Evolutionary conservation across 352 stramenopile species (phyloP), one percentile per base, ranked within the genome.

Genomic region (Phytophthora podocarpi): DNA sequence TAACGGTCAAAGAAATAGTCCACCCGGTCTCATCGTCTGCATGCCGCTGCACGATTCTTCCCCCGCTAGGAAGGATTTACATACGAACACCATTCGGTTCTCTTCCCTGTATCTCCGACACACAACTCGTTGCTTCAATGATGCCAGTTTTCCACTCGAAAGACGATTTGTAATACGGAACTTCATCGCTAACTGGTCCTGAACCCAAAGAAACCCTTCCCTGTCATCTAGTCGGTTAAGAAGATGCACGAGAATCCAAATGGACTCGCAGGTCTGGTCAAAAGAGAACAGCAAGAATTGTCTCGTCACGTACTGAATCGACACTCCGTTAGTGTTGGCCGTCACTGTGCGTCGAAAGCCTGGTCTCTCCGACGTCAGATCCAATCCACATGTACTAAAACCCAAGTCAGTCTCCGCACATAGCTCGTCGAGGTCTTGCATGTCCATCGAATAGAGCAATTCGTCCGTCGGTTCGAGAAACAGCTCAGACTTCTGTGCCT

Each of bases 181-280:
- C 30, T 35, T 35, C 30, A 35, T 35, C 9, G 30, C 30, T 35
- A 35, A 13, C 30, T 2, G 4, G 30, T 54, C 30, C 8, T 54
- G n/a, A 15, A 42, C 21, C 2, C 46, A 30, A 11, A 12, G 11
- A 15, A 34, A 54, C 2, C 32, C 31, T 28, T 54, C 20, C 34
- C 46, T 9, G 20, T 42, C 32, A n/a, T 54, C 46, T 52, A 42
- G 46, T 23, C 46, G 46, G 20, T 54, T 40, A 3, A 54, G 18
- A 32, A 54, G 32, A 39, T 54, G 31, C 5, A 31, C 27, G 20
- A 54, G 46, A 30, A 54, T 54, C 46, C 46, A 54, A 11, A 54
- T 42, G 20, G 46, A 54, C 31, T 54, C 30, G 15, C 46, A 54
- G 6, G 46, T 54, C 7, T 34, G 21, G 3, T 54, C 46, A 10